These are phyloP conservation scores for Fomitiporia mediterranea DNA, from an alignment of 1,284 basidiomycete species.

Conservation along the genomic window DNA sequence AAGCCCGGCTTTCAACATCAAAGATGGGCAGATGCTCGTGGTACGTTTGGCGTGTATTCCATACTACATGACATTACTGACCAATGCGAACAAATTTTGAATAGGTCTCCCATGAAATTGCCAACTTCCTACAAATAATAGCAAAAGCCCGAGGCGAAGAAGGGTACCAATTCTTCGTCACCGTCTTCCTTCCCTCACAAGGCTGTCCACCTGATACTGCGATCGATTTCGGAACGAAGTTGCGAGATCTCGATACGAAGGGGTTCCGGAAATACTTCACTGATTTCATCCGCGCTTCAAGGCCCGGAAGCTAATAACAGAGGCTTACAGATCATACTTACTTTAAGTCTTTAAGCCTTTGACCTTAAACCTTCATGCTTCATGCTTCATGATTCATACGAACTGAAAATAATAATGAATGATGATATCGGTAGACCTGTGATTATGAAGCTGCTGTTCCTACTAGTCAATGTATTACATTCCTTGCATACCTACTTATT, in stretches of 20 bases:
- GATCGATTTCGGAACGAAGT: slow-evolving; percentile 72
- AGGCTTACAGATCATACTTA: no score
- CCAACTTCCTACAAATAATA: slow-evolving; percentile 78
- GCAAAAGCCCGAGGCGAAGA: slow-evolving; percentile 79
- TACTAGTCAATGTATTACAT: not conserved
- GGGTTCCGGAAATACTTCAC: slow-evolving; percentile 87
- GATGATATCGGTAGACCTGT: slow-evolving; percentile 3
- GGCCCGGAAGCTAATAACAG: not conserved
- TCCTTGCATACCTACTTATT: no score
- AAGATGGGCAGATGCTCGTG: slow-evolving; percentile 80
- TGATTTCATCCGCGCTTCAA: slow-evolving; percentile 72
- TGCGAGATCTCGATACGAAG: slow-evolving; percentile 77
- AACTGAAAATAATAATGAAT: not conserved
- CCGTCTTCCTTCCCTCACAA: slow-evolving; percentile 83
- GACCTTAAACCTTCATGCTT: no score
- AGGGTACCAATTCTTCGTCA: slow-evolving; percentile 76
- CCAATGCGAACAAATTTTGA: slow-evolving; percentile 16
- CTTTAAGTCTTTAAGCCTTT: no score
- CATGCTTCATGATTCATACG: not conserved
- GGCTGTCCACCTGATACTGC: slow-evolving; percentile 80
- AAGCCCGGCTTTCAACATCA: slow-evolving; percentile 77
- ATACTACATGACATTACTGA: no score
- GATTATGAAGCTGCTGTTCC: no score
- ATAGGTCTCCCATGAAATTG: slow-evolving; percentile 90
- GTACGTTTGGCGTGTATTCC: slow-evolving; percentile 42